Evolutionary conservation across 805 yeast genomes (phyloP), one percentile per base, ranked within the genome.

Genomic region (Cyberlindnera nakhonratchasimensis): DNA sequence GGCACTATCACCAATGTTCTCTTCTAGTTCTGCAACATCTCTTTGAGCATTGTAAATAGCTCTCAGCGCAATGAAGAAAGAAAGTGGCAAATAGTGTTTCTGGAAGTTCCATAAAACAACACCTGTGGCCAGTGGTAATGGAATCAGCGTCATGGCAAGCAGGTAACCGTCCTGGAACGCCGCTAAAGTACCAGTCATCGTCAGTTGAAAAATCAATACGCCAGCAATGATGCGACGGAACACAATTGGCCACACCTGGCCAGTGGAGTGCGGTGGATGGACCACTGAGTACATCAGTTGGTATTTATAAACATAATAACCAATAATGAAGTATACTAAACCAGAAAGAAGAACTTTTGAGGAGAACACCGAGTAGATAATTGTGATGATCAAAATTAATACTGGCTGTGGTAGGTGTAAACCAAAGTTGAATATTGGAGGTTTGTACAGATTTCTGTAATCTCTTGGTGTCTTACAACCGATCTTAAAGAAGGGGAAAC

Each of bases 201-300:
- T 88, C 45, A 91, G 65, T 58, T 93, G 99, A 62, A 91, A 89
- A 13, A 91, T 69, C 25, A 86, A 63, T 20, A 91, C 64, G 0
- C 98, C 98, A 44, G 88, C 59, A 42, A 86, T 78, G 1, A 90
- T 79, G 51, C 99, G 72, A 53, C 96, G 72, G 57, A 86, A 84
- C 2, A 91, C 81, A 37, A 89, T 69, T 0, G 96, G 96, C 98
- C 97, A 91, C 1, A 91, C 95, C 58, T 85, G 86, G 1, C 98
- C 99, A 0, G 96, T 93, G 0, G 96, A 89, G 64, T 93, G 98
- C 29, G 95, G 96, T 9, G 95, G 90, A 62, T 93, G 98, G 24
- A 88, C 89, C 68, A 93, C 83, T 0, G 96, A 84, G 61, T 87
- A 91, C 50, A 93, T 69, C 46, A 91, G 69, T 63, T 89, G 96